These are phyloP conservation scores for Sporobolomyces phaffii DNA, from an alignment of 768 basidiomycete genomes.

Conservation along the genomic window DNA sequence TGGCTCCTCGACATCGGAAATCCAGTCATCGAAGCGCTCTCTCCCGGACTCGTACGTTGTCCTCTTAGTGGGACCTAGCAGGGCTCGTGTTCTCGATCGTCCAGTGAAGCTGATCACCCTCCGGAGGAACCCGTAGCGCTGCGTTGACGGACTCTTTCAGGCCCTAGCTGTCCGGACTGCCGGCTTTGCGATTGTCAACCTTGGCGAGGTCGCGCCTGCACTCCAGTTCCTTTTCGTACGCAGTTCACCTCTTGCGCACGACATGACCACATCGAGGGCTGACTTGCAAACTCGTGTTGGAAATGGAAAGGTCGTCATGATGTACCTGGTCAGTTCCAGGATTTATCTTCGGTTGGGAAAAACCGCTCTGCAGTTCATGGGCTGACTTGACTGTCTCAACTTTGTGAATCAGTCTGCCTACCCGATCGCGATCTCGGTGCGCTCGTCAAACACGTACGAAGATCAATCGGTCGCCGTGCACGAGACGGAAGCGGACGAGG, in stretches of 20 bases:
- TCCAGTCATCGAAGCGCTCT: constrained; percentile 60
- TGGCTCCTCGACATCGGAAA: constrained; percentile 81
- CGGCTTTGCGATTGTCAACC: constrained; percentile 71
- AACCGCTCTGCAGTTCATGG: too few relatives aligned
- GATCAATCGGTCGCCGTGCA: constrained; percentile 66
- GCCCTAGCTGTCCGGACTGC: constrained; percentile 71
- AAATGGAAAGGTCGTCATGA: too few relatives aligned
- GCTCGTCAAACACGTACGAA: constrained; percentile 70
- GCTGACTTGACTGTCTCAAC: too few relatives aligned
- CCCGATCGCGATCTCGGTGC: constrained; percentile 56
- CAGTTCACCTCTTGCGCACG: too few relatives aligned
- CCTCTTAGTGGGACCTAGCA: background rate
- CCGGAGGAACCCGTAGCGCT: constrained; percentile 50
- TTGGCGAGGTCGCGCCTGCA: constrained; percentile 74
- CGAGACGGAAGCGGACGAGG: constrained; percentile 33
- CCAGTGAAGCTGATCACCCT: too few relatives aligned
- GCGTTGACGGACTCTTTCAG: constrained; percentile 72
- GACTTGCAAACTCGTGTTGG: too few relatives aligned
- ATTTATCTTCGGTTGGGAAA: too few relatives aligned
- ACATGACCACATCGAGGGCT: too few relatives aligned
- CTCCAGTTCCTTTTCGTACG: constrained; percentile 81
- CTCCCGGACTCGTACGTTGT: constrained; percentile 53
- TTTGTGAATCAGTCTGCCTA: constrained; percentile 41
- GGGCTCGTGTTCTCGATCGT: background rate
- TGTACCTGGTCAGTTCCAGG: constrained; percentile 74